Conservation (phyloP, 1,284 basidiomycete species). For the Thecaphora frezii region DNA sequence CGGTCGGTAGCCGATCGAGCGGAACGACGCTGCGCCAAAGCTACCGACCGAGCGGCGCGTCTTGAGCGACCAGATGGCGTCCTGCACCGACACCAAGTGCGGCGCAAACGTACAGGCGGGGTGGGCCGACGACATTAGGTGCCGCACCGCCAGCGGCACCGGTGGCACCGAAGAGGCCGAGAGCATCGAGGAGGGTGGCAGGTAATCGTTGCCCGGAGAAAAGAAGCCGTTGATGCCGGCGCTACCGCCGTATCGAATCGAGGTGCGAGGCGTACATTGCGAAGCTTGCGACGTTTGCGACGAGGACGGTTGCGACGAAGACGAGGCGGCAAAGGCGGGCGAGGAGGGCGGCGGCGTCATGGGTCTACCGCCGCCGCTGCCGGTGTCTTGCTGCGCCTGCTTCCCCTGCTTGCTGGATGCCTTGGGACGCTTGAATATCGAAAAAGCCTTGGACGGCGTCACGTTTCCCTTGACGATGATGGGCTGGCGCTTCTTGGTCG, state of each 20-base stretch:
- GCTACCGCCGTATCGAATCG: too few species aligned
- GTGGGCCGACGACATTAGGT: too few species aligned
- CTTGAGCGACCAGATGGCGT: neutral
- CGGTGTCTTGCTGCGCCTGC: slow-evolving; percentile 2
- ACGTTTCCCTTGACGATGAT: slow-evolving; percentile 43
- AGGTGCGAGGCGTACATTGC: too few species aligned
- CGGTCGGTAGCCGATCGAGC: neutral
- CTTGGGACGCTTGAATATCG: slow-evolving; percentile 28
- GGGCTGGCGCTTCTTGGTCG: slow-evolving; percentile 21
- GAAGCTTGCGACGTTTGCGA: too few species aligned
- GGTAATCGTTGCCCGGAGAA: too few species aligned
- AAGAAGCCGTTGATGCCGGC: too few species aligned
- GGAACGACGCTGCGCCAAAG: neutral
- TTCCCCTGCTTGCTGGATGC: slow-evolving; percentile 12
- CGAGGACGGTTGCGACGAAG: too few species aligned
- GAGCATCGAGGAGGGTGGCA: too few species aligned
- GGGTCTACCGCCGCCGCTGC: neutral
- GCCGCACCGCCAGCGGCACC: too few species aligned
- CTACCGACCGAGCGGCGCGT: neutral
- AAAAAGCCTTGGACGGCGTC: slow-evolving; percentile 39
- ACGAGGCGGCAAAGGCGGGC: neutral
- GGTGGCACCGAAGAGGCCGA: too few species aligned
- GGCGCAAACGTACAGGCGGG: too few species aligned
- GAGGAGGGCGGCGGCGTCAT: slow-evolving; percentile 21
- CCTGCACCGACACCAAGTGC: neutral